Conservation (phyloP, 352 stramenopile genomes). For the Thalassiosira mediterranea region DNA sequence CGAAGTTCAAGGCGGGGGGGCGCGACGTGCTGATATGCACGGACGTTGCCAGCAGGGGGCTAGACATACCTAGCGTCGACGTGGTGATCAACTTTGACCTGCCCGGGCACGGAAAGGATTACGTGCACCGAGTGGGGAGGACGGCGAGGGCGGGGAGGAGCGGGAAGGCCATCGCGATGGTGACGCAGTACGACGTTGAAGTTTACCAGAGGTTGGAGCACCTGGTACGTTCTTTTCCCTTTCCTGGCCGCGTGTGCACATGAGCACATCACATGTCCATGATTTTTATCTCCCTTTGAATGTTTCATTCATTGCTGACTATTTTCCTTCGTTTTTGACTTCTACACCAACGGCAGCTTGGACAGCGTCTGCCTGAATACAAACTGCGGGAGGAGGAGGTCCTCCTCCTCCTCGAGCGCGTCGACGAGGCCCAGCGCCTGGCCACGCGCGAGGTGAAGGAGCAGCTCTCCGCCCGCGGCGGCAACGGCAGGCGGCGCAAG, state of each 20-base stretch:
- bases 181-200: conserved; percentile 99
- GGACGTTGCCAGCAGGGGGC: conserved; percentile 83
- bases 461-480: conserved; percentile 59
- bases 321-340: neutral
- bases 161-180: conserved; percentile 94
- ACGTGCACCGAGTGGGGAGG: conserved; percentile 98
- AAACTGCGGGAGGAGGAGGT: conserved; percentile 91
- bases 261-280: no score
- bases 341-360: conserved; percentile 60
- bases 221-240: conserved; percentile 57
- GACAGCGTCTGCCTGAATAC: conserved; percentile 85
- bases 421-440: conserved; percentile 96
- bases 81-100: conserved; percentile 99
- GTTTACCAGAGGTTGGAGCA: conserved; percentile 97
- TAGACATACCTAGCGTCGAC: conserved; percentile 98
- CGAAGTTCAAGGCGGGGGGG: conserved; percentile 95
- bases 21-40: conserved; percentile 82
- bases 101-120: conserved; percentile 97
- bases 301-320: neutral
- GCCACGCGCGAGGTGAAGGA: conserved; percentile 83
- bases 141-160: conserved; percentile 95
- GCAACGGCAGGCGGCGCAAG: conserved; percentile 48
- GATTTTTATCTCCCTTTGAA: no score
- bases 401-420: conserved; percentile 94
- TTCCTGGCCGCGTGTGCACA: no score